Evolutionary conservation across 148 eudicot species (phyloP).

Genomic region (Agrostemma githago): DNA sequence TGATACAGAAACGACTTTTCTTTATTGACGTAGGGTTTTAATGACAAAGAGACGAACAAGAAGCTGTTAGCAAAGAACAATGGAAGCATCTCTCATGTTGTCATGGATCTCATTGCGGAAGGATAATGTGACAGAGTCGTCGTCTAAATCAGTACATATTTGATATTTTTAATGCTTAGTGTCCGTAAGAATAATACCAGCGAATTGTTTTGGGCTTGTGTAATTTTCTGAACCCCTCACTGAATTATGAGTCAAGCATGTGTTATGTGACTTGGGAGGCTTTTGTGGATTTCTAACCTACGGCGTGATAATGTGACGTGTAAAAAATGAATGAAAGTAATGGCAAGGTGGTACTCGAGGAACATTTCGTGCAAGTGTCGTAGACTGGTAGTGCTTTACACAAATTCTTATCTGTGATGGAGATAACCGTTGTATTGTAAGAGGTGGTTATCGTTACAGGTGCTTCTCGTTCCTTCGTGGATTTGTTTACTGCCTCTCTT

Average conservation of each 20-base stretch:
- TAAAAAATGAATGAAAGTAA: neutral
- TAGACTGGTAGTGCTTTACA: neutral
- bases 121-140: conserved; percentile 13
- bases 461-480: no score
- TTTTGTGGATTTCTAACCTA: neutral
- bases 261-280: neutral
- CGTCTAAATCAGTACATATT: neutral
- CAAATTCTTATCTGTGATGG: no score
- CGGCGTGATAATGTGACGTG: neutral
- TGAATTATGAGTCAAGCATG: neutral
- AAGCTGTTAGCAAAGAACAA: conserved; percentile 74
- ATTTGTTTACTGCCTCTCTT: no score
- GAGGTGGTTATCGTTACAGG: no score
- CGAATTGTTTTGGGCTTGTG: neutral
- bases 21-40: conserved; percentile 49
- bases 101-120: conserved; percentile 71
- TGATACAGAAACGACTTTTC: neutral
- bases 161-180: neutral
- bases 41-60: conserved; percentile 53
- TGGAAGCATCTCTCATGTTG: conserved; percentile 74
- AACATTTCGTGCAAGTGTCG: neutral
- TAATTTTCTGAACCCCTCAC: neutral
- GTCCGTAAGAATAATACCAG: neutral
- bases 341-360: neutral
- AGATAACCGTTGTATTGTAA: no score